A percentile compares a stretch with the other conserved stretches of the same genome.
Evolutionary conservation across 345 rosid species (phyloP).

Genomic region (Cardamine occulta): DNA sequence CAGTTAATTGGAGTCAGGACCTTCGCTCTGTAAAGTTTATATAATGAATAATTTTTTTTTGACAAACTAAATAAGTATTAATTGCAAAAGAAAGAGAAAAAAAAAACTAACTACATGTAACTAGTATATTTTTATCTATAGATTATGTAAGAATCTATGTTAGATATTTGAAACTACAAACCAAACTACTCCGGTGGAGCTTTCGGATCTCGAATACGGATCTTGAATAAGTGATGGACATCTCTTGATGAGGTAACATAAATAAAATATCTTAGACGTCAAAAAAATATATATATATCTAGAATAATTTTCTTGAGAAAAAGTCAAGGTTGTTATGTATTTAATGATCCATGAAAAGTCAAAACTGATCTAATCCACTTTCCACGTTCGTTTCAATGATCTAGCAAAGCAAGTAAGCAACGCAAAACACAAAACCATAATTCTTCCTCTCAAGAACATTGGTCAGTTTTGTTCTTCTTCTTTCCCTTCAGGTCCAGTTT

Average conservation of each 20-base stretch:
- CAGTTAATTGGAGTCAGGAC: no score
- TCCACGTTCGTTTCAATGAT: not conserved
- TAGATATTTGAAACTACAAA: no score
- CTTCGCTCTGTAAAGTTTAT: not conserved
- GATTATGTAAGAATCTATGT: no score
- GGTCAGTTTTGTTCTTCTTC: not conserved
- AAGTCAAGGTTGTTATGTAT: slow-evolving; percentile 2
- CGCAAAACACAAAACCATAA: not conserved
- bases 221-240: no score
- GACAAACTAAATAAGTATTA: not conserved
- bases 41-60: not conserved
- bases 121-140: no score
- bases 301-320: not conserved
- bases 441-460: slow-evolving; percentile 6
- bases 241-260: no score
- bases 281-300: no score
- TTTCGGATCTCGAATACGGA: no score
- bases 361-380: slow-evolving; percentile 3
- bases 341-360: slow-evolving; percentile 12
- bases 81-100: no score
- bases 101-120: no score
- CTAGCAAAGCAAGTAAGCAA: not conserved
- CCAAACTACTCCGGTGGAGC: no score
- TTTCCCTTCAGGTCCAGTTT: slow-evolving; percentile 20
- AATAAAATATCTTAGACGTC: no score